Percentiles rank a stretch among this genome's conserved stretches.
phyloP scores from a whole-genome alignment of 176 grass and related monocot genomes.

The Oryza glaberrima region DNA sequence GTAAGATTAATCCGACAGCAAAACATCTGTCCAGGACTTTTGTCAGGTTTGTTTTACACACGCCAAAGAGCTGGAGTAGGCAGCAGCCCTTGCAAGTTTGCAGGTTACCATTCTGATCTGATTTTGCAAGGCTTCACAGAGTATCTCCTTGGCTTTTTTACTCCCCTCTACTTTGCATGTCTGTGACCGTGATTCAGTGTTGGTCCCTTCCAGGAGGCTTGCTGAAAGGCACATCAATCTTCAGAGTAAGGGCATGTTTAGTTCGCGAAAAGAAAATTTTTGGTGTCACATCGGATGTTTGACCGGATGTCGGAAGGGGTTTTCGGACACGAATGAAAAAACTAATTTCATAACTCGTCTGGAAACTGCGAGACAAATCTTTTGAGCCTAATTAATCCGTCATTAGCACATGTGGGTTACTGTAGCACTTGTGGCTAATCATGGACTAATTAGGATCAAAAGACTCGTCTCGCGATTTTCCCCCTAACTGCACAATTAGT shows the following conservation, averaged over 20 bases:
- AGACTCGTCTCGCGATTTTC: too few relatives aligned
- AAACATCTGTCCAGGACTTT: slow-evolving; percentile 18
- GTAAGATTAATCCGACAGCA: neutral
- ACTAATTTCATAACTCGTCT: too few relatives aligned
- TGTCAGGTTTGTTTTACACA: slow-evolving; percentile 19
- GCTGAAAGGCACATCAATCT: neutral
- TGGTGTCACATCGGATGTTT: too few relatives aligned
- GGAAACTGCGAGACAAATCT: too few relatives aligned
- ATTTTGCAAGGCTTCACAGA: slow-evolving; percentile 34
- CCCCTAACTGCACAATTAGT: too few relatives aligned
- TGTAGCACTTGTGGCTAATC: too few relatives aligned
- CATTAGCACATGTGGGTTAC: too few relatives aligned
- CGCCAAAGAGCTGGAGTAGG: neutral
- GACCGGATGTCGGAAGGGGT: too few relatives aligned
- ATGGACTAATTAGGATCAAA: too few relatives aligned
- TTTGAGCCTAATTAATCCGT: too few relatives aligned
- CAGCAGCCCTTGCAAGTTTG: slow-evolving; percentile 16
- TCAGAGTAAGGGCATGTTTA: neutral
- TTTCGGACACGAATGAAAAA: too few relatives aligned
- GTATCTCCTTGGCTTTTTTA: slow-evolving; percentile 43
- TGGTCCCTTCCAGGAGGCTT: slow-evolving; percentile 8
- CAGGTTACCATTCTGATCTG: slow-evolving; percentile 36
- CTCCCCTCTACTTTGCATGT: slow-evolving; percentile 25
- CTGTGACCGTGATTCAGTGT: neutral
- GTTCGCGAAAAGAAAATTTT: too few relatives aligned